Conservation (phyloP, 306 rosid species). For the Vigna unguiculata region DNA sequence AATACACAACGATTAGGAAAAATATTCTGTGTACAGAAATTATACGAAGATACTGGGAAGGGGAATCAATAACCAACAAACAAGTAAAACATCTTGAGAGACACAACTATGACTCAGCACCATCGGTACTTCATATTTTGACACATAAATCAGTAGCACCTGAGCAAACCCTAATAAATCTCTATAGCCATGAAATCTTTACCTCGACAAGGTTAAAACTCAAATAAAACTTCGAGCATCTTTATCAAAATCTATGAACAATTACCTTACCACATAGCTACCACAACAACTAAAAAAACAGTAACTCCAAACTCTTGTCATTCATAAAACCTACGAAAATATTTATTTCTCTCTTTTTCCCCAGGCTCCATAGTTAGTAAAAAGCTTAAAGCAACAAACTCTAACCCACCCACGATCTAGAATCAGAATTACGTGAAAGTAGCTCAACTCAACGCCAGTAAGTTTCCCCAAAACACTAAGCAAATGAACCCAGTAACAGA, state of each 20-base stretch:
- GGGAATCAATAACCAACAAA: not conserved
- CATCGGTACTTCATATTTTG: not conserved
- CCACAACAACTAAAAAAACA: constrained; percentile 6
- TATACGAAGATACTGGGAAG: constrained; percentile 14
- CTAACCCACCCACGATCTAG: constrained; percentile 28
- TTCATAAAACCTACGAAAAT: not conserved
- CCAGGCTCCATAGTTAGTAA: constrained; percentile 13
- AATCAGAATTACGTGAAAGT: constrained; percentile 15
- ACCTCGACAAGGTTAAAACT: not conserved
- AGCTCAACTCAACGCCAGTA: not conserved
- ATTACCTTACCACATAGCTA: not conserved
- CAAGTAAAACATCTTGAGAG: constrained; percentile 4
- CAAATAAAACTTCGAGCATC: constrained; percentile 2
- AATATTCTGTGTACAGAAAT: not conserved
- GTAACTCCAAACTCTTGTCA: not conserved
- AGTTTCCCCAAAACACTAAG: not conserved
- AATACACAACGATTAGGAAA: constrained; percentile 10
- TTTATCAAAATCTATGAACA: not conserved
- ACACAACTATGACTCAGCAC: constrained; percentile 3
- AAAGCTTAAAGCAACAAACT: not conserved
- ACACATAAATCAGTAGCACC: constrained; percentile 5
- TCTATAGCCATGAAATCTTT: constrained; percentile 4
- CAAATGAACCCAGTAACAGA: not conserved
- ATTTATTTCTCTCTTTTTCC: not conserved
- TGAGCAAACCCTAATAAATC: constrained; percentile 11